Base-by-base conservation (phyloP, 2,329 filamentous ascomycete species). In the Colletotrichum sp. region DNA sequence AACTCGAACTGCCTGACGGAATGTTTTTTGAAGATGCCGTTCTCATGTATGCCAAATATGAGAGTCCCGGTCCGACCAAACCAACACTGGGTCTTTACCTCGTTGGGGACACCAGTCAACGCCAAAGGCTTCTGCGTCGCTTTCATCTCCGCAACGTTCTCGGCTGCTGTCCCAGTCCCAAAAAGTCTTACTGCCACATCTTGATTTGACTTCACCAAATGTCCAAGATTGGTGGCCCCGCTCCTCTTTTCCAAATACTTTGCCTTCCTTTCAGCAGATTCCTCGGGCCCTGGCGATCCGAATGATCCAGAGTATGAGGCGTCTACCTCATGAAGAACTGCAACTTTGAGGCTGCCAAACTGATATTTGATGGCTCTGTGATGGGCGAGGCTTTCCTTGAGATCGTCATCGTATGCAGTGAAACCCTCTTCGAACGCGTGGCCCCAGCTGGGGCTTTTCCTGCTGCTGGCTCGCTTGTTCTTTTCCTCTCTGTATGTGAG, bases 311-410 rank as follows among this genome's bases (percentile, higher is more conserved):
- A 24, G 24, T 64, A 64, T 16, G 32, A 34, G 21, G 64, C 64
- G 6, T 67, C 64, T 7, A 67, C 28, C 77, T 89, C 86, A 77
- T 88, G 80, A 59, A 87, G 84, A 7, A 89, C 80, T 16, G 89
- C 65, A 65, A 87, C 81, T 6, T 81, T 84, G 69, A 89, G 70
- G 24, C 80, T 84, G 39, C 85, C 80, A 68, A 90, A 87, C 15
- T 72, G 74, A 77, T 89, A 90, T 1, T 82, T 85, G 44, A 89
- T 81, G 28, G 89, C 85, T 57, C 87, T 80, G 76, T 89, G 83
- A 78, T 90, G 85, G n/a, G 86, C 85, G 59, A 85, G 88, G 77
- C 85, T 87, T 6, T 78, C 80, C 3, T 30, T 21, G 8, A 72
- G 24, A 4, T 52, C 64, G 15, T n/a, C n/a, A 7, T 26, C 36